Base-by-base conservation (phyloP, 2,329 filamentous ascomycete species). In the Pseudogymnoascus sp. region DNA sequence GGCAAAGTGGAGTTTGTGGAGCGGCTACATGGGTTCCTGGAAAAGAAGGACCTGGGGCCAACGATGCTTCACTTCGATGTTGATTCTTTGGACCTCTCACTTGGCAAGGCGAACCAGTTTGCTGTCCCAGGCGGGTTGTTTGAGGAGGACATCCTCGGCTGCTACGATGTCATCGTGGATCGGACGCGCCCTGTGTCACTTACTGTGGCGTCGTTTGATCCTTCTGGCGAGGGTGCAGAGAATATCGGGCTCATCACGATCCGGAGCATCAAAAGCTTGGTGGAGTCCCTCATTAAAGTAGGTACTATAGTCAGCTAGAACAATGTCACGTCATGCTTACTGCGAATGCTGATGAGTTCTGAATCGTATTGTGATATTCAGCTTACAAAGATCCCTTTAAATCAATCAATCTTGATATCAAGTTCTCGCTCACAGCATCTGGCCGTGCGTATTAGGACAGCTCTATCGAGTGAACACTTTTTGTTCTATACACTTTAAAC, bases 31-130 rank as follows among this genome's bases (percentile, higher is more conserved):
- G 33, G 39, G 29, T 18, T 55, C 1, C 60, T 69, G 12, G 61
- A 59, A 5, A 21, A 58, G 29, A 42, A 31, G 31, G 61, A 60
- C n/a, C 68, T 64, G 45, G 60, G 59, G 27, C 59, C 60, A 13
- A 67, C 70, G 1, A 65, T 74, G 60, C 69, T 75, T 5, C 74
- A 76, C 52, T 60, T 76, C 1, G 74, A 76, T 48, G 66, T 75
- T 4, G 74, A 75, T 60, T 66, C 69, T 3, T 64, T 76, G 3
- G 74, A 76, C 48, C 62, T 67, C 2, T 71, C 69, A 0, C 64
- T 74, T 10, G 74, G 74, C 0, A 68, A 67, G n/a, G 73, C 70
- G 3, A 75, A 76, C 62, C 71, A 71, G 36, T 75, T 72, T 60
- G 70, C 73, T 25, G 73, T 71, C 0, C 67, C 70, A 1, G 74